Percentiles rank a stretch among this genome's conserved stretches.
phyloP scores from a whole-genome alignment of 768 basidiomycete genomes.

The Ramaria sp. region DNA sequence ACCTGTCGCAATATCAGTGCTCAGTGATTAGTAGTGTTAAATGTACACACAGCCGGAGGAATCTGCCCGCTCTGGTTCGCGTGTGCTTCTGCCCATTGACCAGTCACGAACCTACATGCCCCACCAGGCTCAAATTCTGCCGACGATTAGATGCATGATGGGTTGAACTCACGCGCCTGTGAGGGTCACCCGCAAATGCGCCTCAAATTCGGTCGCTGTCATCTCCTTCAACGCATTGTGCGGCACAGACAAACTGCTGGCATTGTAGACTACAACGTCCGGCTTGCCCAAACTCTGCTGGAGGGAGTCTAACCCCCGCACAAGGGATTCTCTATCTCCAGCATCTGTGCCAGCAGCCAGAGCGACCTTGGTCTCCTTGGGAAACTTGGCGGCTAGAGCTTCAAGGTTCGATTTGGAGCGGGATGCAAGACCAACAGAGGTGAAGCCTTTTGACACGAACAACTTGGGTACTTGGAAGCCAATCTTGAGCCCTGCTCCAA shows the following conservation, averaged over 20 bases:
- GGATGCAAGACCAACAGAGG: conserved; percentile 3
- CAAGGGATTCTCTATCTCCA: not conserved
- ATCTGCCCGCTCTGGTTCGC: not conserved
- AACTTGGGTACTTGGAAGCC: not conserved
- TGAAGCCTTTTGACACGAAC: conserved; percentile 6
- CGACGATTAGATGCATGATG: not conserved
- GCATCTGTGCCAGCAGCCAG: conserved; percentile 2
- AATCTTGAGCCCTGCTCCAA: conserved; percentile 5
- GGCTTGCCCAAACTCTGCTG: conserved; percentile 5
- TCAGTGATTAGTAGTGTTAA: not conserved
- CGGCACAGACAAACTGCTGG: not conserved
- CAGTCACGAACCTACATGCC: not conserved
- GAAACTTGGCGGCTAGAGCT: not conserved
- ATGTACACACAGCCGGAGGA: not conserved
- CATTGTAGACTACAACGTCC: conserved; percentile 5
- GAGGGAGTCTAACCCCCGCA: not conserved
- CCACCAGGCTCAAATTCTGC: not conserved
- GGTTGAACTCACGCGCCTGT: not conserved
- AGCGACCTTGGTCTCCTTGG: not conserved
- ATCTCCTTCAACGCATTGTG: conserved; percentile 1
- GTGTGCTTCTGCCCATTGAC: conserved; percentile 4
- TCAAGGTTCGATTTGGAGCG: conserved; percentile 3
- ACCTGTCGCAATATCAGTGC: conserved; percentile 1
- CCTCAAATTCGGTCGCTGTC: not conserved
- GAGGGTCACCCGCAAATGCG: not conserved